phyloP scores from a whole-genome alignment of 1,284 basidiomycete species.

The Bjerkandera adusta region DNA sequence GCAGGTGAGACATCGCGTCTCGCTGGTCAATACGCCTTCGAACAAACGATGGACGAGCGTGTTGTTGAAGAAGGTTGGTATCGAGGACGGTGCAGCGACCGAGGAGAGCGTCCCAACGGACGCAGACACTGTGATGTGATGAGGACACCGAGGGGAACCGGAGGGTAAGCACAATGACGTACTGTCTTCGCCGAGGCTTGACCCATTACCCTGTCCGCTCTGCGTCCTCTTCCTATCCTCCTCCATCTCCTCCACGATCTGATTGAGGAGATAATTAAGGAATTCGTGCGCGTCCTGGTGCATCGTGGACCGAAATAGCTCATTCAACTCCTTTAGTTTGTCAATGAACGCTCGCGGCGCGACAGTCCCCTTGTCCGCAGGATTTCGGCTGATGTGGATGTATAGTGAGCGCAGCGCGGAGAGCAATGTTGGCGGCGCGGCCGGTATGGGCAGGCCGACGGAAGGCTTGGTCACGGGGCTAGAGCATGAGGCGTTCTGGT shows the following conservation, averaged over 20 bases:
- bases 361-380: conserved; percentile 79
- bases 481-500: conserved; percentile 22
- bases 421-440: conserved; percentile 76
- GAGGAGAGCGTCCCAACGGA: conserved; percentile 53
- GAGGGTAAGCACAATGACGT: neutral
- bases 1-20: conserved; percentile 96
- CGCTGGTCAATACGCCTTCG: conserved; percentile 92
- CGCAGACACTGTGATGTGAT: conserved; percentile 43
- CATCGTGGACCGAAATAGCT: conserved; percentile 81
- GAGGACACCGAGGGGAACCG: conserved; percentile 3
- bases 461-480: conserved; percentile 23
- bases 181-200: conserved; percentile 22
- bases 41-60: conserved; percentile 93
- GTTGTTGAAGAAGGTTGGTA: conserved; percentile 31
- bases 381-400: conserved; percentile 73
- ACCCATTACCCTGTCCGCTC: conserved; percentile 26
- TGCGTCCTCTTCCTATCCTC: conserved; percentile 52
- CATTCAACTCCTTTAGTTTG: conserved; percentile 87
- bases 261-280: conserved; percentile 91
- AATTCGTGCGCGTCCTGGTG: conserved; percentile 99
- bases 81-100: conserved; percentile 26
- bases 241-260: conserved; percentile 91
- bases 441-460: conserved; percentile 40
- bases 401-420: conserved; percentile 92
- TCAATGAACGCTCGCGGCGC: conserved; percentile 88